Conservation (phyloP, 306 rosid species). For the Elaeagnus macrophylla region DNA sequence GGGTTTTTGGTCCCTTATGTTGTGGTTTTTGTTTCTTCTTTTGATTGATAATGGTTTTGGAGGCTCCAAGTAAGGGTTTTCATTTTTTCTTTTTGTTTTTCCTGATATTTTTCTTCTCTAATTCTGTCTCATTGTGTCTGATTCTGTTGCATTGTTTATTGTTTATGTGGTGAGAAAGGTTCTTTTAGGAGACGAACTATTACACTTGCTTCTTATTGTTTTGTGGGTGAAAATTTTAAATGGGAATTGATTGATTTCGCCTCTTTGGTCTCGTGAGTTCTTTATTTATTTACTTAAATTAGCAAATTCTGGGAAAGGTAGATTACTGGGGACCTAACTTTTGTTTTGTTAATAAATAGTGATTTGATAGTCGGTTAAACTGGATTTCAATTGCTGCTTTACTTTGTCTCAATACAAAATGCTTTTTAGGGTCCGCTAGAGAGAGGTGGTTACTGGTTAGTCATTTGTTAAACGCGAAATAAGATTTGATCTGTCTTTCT, state of each 20-base stretch:
- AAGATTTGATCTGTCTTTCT: slow-evolving; percentile 10
- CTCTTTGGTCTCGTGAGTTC: neutral
- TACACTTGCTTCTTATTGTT: slow-evolving; percentile 17
- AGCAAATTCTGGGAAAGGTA: slow-evolving; percentile 18
- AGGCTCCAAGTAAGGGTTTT: slow-evolving; percentile 28
- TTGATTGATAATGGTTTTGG: slow-evolving; percentile 30
- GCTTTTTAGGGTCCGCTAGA: slow-evolving; percentile 15
- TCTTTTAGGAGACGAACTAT: slow-evolving; percentile 9
- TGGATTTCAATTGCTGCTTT: slow-evolving; percentile 6
- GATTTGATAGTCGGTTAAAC: slow-evolving; percentile 16
- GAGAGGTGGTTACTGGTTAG: slow-evolving; percentile 10
- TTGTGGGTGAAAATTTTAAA: slow-evolving; percentile 16
- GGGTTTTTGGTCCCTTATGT: slow-evolving; percentile 29
- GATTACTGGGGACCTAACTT: slow-evolving; percentile 13
- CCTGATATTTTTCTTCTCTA: neutral
- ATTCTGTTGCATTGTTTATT: slow-evolving; percentile 24
- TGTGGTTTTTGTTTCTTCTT: slow-evolving; percentile 32
- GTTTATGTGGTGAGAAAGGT: slow-evolving; percentile 18
- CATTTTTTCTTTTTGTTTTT: slow-evolving; percentile 4
- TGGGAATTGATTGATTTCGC: neutral
- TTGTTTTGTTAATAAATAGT: neutral
- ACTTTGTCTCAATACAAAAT: too few relatives aligned
- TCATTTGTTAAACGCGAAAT: slow-evolving; percentile 5
- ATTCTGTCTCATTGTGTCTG: neutral
- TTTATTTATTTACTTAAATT: slow-evolving; percentile 7